phyloP scores from a whole-genome alignment of 2,329 filamentous ascomycete genomes.

The Penicillium sp. region DNA sequence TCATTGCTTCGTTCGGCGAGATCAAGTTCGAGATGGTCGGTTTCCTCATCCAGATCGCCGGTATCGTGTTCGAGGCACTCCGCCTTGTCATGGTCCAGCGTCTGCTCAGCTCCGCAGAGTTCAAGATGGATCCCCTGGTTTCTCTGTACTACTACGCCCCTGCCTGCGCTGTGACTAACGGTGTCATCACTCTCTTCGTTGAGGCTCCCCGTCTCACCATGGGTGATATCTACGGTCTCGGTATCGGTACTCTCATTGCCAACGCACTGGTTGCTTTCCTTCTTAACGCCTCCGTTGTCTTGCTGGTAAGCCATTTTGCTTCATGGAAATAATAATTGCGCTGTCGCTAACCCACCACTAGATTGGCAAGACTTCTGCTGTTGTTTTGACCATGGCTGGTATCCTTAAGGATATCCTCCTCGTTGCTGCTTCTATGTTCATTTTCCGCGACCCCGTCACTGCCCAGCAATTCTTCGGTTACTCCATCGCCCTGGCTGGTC shows the following conservation, averaged over 20 bases:
- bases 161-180: slow-evolving; percentile 75
- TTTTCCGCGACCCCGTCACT: slow-evolving; percentile 70
- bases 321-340: not conserved
- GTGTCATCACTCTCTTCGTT: slow-evolving; percentile 62
- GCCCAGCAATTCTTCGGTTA: slow-evolving; percentile 72
- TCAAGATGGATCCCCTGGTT: slow-evolving; percentile 85
- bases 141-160: slow-evolving; percentile 85
- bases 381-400: slow-evolving; percentile 77
- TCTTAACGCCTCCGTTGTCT: slow-evolving; percentile 76
- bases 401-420: slow-evolving; percentile 83
- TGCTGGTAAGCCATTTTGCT: slow-evolving; percentile 47
- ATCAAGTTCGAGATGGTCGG: slow-evolving; percentile 74
- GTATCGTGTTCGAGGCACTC: slow-evolving; percentile 74
- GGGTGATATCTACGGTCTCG: slow-evolving; percentile 68
- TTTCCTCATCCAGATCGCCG: slow-evolving; percentile 67
- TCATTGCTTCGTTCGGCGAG: slow-evolving; percentile 91
- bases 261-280: slow-evolving; percentile 75
- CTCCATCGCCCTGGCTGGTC: slow-evolving; percentile 63
- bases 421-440: slow-evolving; percentile 68
- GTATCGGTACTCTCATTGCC: slow-evolving; percentile 62
- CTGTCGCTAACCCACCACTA: slow-evolving; percentile 15
- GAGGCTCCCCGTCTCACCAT: slow-evolving; percentile 68
- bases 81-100: slow-evolving; percentile 80
- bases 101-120: slow-evolving; percentile 69
- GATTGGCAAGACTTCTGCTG: slow-evolving; percentile 78